phyloP scores from a whole-genome alignment of 306 rosid genomes.

The Begonia peltatifolia region DNA sequence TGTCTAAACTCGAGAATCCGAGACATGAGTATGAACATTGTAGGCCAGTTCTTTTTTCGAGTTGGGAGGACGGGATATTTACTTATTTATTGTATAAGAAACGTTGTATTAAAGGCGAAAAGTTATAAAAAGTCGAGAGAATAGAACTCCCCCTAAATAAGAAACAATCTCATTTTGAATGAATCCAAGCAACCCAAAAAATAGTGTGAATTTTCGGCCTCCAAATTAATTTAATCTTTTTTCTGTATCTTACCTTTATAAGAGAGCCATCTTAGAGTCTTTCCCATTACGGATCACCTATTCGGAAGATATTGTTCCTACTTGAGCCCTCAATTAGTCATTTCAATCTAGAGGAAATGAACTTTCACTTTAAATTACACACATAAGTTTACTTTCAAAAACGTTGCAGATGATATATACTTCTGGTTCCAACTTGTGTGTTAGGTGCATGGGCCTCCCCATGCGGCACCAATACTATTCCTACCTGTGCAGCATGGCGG shows the following conservation, averaged over 20 bases:
- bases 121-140: too few relatives aligned
- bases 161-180: too few relatives aligned
- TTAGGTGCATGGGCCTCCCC: constrained; percentile 53
- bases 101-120: too few relatives aligned
- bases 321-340: background rate
- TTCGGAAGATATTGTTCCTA: background rate
- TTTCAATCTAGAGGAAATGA: background rate
- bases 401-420: too few relatives aligned
- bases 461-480: constrained; percentile 4
- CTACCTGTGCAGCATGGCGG: constrained; percentile 9
- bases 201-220: too few relatives aligned
- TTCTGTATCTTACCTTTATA: background rate
- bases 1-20: constrained; percentile 60
- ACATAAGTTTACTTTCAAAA: background rate
- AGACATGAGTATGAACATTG: constrained; percentile 88
- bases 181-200: too few relatives aligned
- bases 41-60: constrained; percentile 31
- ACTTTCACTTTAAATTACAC: too few relatives aligned
- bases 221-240: background rate
- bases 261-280: too few relatives aligned
- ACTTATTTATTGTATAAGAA: too few relatives aligned
- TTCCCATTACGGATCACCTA: too few relatives aligned
- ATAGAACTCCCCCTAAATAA: too few relatives aligned
- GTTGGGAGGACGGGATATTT: too few relatives aligned
- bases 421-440: constrained; percentile 7